Conservation (phyloP, 2,329 filamentous ascomycete species). For the Fusarium armeniacum region DNA sequence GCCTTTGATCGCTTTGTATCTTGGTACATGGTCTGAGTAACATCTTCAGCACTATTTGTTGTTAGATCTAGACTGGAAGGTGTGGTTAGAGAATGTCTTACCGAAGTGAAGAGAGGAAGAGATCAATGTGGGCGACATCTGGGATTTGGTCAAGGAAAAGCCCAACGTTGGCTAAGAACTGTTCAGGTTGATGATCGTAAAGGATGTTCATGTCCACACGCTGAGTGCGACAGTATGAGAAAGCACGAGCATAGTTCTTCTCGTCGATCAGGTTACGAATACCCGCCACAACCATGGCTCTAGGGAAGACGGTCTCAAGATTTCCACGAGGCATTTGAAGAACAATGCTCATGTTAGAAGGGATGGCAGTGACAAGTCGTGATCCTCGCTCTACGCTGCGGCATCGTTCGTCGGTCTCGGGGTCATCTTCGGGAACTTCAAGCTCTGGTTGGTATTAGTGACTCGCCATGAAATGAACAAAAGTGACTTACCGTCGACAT, state of each 20-base stretch:
- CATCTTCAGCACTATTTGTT: constrained; percentile 81
- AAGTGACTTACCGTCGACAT: constrained; percentile 69
- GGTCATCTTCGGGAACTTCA: constrained; percentile 87
- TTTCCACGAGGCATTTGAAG: constrained; percentile 98
- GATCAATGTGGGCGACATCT: constrained; percentile 85
- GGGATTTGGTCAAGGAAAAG: constrained; percentile 88
- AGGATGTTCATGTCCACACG: constrained; percentile 98
- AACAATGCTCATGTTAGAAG: constrained; percentile 85
- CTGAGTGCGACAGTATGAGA: constrained; percentile 89
- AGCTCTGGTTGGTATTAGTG: constrained; percentile 69
- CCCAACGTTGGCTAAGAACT: constrained; percentile 82
- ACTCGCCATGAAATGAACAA: neutral
- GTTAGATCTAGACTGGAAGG: constrained; percentile 44
- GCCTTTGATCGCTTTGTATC: constrained; percentile 74
- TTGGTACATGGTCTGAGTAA: constrained; percentile 92
- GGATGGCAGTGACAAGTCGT: constrained; percentile 88
- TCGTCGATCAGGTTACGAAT: constrained; percentile 85
- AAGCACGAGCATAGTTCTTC: constrained; percentile 86
- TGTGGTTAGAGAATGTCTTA: constrained; percentile 56
- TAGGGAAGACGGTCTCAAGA: constrained; percentile 92
- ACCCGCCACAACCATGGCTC: constrained; percentile 91
- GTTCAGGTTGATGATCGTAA: constrained; percentile 89
- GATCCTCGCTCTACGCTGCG: constrained; percentile 92
- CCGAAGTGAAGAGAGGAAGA: constrained; percentile 90
- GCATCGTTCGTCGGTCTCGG: constrained; percentile 92